phyloP scores from a whole-genome alignment of 75 land plant species.

The Sequoiadendron giganteum region DNA sequence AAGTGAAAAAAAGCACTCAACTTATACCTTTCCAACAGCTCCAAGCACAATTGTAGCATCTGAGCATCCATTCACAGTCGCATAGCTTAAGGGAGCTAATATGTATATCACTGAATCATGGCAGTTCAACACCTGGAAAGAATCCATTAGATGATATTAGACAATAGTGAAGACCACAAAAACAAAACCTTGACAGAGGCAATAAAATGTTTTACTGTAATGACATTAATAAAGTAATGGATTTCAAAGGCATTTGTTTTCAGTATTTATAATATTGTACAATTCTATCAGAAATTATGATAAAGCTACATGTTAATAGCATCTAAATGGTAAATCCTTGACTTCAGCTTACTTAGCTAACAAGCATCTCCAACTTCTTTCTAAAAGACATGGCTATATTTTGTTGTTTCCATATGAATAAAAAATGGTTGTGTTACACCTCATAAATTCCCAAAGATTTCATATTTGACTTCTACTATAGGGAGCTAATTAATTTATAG shows the following conservation, averaged over 20 bases:
- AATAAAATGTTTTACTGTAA: not conserved
- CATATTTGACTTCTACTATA: not conserved
- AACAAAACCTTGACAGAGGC: not conserved
- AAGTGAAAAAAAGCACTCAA: not conserved
- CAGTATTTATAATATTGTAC: not conserved
- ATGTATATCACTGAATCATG: slow-evolving; percentile 94
- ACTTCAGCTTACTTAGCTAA: not conserved
- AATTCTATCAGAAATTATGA: not conserved
- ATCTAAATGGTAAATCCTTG: not conserved
- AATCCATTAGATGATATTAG: not conserved
- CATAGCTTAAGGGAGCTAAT: slow-evolving; percentile 90
- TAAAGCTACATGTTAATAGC: not conserved
- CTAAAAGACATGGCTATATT: not conserved
- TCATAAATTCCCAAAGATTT: not conserved
- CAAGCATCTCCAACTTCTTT: not conserved
- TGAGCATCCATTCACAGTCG: slow-evolving; percentile 91
- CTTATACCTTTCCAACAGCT: slow-evolving; percentile 90
- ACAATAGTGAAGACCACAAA: not conserved
- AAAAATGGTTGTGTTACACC: not conserved
- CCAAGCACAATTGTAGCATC: slow-evolving; percentile 96
- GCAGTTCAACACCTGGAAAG: slow-evolving; percentile 81
- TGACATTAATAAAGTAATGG: not conserved
- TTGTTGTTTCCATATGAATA: not conserved
- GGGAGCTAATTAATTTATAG: not conserved
- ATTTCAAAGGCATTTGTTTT: not conserved